Evolutionary conservation across 495 filamentous ascomycete genomes (phyloP).

Genomic region (Penicillium soppii): DNA sequence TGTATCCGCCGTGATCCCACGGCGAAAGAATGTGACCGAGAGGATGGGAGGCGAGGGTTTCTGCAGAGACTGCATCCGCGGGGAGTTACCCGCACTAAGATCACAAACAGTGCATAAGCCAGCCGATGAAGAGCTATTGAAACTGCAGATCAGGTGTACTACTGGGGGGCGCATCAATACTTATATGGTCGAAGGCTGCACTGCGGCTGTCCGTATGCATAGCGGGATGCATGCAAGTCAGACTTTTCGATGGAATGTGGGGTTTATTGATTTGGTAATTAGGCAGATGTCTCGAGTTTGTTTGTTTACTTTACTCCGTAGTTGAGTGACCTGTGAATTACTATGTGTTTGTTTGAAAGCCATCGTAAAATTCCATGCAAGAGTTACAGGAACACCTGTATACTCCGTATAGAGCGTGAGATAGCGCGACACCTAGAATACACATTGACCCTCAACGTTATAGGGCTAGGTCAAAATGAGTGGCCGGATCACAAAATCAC

Average conservation of each 20-base stretch:
- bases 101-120: constrained; percentile 3
- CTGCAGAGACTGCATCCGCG: constrained; percentile 5
- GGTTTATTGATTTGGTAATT: constrained; percentile 1
- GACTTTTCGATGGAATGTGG: constrained; percentile 32
- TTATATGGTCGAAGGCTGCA: constrained; percentile 14
- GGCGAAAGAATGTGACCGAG: constrained; percentile 16
- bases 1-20: neutral
- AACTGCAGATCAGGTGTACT: constrained; percentile 23
- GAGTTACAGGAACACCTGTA: too few species aligned
- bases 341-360: neutral
- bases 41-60: constrained; percentile 8
- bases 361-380: too few species aligned
- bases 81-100: neutral
- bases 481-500: neutral
- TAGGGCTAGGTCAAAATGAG: neutral
- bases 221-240: constrained; percentile 27
- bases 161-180: constrained; percentile 15
- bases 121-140: constrained; percentile 2
- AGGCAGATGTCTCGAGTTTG: constrained; percentile 3
- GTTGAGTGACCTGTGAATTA: neutral
- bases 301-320: neutral
- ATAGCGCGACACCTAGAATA: neutral
- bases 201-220: constrained; percentile 11
- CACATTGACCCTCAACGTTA: neutral
- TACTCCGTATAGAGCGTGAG: too few species aligned